These are phyloP conservation scores for Micromonas commoda DNA, from an alignment of 139 green algal species.

Conservation along the genomic window DNA sequence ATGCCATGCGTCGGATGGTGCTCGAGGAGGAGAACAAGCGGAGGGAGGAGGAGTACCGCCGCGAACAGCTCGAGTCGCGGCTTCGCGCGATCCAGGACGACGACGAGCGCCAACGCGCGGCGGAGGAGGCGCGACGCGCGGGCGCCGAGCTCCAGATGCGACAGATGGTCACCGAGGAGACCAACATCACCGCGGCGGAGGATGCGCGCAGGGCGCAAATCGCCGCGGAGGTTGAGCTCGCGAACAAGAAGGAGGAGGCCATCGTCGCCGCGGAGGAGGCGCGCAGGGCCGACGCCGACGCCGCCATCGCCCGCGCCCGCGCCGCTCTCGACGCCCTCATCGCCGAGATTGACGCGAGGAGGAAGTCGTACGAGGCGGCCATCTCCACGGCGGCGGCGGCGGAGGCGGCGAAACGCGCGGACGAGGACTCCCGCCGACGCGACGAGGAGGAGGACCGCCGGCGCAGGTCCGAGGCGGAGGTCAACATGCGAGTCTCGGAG, in stretches of 20 bases:
- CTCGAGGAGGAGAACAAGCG: not conserved
- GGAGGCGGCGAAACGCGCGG: not conserved
- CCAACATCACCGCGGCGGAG: not conserved
- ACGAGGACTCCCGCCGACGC: not conserved
- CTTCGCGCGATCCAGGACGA: not conserved
- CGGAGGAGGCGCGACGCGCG: not conserved
- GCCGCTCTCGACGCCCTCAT: not conserved
- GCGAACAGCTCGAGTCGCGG: not conserved
- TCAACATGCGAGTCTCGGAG: not conserved
- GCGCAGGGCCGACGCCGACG: not conserved
- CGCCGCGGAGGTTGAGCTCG: not conserved
- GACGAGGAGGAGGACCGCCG: not conserved
- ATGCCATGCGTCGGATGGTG: not conserved
- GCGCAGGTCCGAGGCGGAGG: not conserved
- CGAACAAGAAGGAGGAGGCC: not conserved
- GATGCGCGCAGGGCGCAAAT: not conserved
- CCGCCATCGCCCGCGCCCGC: not conserved
- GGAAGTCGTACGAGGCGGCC: not conserved
- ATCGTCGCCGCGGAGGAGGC: not conserved
- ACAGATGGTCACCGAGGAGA: not conserved
- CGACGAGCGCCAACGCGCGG: not conserved
- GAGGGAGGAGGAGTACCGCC: not conserved
- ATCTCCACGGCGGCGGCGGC: not conserved
- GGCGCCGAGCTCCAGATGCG: not conserved
- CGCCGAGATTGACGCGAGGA: constrained; percentile 6